Evolutionary conservation across 495 filamentous ascomycete species (phyloP).

Genomic region (Pyronema omphalodes): DNA sequence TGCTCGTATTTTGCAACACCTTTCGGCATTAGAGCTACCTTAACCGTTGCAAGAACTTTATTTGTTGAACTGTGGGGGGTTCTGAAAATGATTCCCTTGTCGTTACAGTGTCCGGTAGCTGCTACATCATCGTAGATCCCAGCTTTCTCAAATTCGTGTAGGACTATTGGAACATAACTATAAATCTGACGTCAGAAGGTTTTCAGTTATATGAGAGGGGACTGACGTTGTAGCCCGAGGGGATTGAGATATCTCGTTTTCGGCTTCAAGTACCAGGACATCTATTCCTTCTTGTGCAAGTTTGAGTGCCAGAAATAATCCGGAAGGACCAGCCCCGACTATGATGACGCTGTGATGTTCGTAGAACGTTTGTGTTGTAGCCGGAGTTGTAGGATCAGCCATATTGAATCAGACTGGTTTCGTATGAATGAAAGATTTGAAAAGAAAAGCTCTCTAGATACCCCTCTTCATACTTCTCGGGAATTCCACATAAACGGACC

Average conservation of each 20-base stretch:
- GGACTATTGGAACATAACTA: slow-evolving; percentile 5
- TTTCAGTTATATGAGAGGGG: not conserved
- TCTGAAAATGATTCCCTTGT: not conserved
- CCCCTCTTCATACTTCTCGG: too few species aligned
- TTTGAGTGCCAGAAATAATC: slow-evolving; percentile 1
- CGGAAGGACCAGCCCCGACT: slow-evolving; percentile 5
- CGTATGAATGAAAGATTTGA: too few species aligned
- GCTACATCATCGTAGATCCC: not conserved
- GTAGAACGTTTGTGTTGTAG: too few species aligned
- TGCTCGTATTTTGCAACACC: not conserved
- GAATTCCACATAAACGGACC: too few species aligned
- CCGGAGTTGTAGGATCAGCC: too few species aligned
- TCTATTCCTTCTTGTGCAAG: not conserved
- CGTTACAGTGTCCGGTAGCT: not conserved
- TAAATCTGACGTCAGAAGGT: not conserved
- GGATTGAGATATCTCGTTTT: not conserved
- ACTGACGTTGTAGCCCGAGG: not conserved
- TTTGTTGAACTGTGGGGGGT: not conserved
- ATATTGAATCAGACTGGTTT: too few species aligned
- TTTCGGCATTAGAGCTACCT: not conserved
- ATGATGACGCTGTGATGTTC: slow-evolving; percentile 4
- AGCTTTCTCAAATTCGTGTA: slow-evolving; percentile 6
- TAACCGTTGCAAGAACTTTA: slow-evolving; percentile 1
- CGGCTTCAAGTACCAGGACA: not conserved
- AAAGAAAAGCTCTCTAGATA: too few species aligned